Percentiles rank a stretch among this genome's conserved stretches.
phyloP scores from a whole-genome alignment of 257 asterid species.

The Cordia subcordata region DNA sequence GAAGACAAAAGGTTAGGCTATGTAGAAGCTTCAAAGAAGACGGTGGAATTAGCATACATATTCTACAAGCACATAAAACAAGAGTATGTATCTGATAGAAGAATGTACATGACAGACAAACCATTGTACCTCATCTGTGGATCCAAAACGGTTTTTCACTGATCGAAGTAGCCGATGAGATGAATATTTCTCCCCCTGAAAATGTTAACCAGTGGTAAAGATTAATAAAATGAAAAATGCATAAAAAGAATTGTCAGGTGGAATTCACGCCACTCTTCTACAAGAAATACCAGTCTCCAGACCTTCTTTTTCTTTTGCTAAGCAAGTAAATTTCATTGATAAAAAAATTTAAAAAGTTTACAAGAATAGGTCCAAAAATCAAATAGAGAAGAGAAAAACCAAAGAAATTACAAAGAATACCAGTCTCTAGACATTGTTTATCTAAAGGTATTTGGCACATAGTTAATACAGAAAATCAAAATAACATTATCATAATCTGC shows the following conservation, averaged over 20 bases:
- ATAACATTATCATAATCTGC: no score
- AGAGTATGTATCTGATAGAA: neutral
- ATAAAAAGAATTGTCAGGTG: neutral
- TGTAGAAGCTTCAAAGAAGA: no score
- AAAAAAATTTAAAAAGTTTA: no score
- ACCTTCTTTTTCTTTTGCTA: neutral
- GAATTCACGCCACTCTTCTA: neutral
- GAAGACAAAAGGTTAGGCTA: no score
- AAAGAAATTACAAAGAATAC: neutral
- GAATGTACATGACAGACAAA: slow-evolving; percentile 7
- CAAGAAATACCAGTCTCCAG: neutral
- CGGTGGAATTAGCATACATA: neutral
- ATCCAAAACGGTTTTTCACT: slow-evolving; percentile 90
- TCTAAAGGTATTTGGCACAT: neutral
- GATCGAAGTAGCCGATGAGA: slow-evolving; percentile 86
- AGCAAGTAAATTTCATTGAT: no score
- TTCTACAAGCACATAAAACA: slow-evolving; percentile 6
- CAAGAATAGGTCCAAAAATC: no score
- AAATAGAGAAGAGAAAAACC: no score
- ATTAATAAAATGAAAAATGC: neutral
- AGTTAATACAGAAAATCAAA: neutral
- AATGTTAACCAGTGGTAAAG: slow-evolving; percentile 21
- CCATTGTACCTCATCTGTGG: slow-evolving; percentile 85
- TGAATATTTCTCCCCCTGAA: slow-evolving; percentile 86
- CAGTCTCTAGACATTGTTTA: neutral